Base-by-base conservation (phyloP, 179 eudicot species). In the Camellia oleifera region DNA sequence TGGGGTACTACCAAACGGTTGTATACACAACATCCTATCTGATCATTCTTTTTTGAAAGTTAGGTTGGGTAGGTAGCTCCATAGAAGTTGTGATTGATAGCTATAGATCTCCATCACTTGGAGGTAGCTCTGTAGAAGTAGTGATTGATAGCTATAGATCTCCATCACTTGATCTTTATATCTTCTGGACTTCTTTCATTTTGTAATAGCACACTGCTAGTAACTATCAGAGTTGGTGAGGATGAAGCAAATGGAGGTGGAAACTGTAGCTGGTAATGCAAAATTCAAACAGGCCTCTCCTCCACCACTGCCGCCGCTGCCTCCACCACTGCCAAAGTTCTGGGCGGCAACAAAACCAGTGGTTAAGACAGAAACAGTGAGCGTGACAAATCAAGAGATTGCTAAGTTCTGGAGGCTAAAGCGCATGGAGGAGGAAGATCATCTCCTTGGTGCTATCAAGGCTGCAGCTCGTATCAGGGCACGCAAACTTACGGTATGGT, bases 381-480 rank as follows among this genome's bases (percentile, higher is more conserved):
- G 90, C 44, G 89, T 88, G 79, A 93, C 97, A 3, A 86, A 88
- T 77, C 79, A 86, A 50, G 97, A 93, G 84, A 93, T 93, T 20
- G 96, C 92, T 13, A 83, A 69, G 78, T 93, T 82, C 56, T 93
- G 97, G 97, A 90, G 84, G 82, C 85, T 77, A 79, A 90, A 86
- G 84, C 87, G 87, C 42, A 79, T 81, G 81, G 83, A 80, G 0
- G 95, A 93, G 79, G 94, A 93, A 75, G 96, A 93, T 13, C 97
- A 93, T 83, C 88, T 92, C 26, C 83, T 84, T 60, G 90, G 89
- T 72, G 97, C 96, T 62, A 84, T 92, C 61, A 93, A 93, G 83
- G 92, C 97, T 69, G 93, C 91, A 58, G 97, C 96, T 67, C 94
- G 94, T 76, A 72, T 86, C 75, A 81, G 91, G 70, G 91, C 91